Base-by-base conservation (phyloP, 2,329 filamentous ascomycete genomes). In the Cladosporium oxysporum region DNA sequence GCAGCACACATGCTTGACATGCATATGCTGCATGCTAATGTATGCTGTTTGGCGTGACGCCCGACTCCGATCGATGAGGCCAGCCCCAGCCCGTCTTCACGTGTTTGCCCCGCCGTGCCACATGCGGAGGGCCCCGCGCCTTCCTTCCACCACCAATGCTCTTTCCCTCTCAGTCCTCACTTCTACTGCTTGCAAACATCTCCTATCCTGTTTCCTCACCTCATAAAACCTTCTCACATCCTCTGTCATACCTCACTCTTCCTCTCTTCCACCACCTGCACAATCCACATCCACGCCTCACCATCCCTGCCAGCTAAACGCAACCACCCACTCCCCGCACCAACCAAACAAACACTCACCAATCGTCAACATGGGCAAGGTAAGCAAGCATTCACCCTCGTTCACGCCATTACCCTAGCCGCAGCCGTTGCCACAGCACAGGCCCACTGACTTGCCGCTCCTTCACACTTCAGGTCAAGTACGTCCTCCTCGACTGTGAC, bases 401-500 rank as follows among this genome's bases (percentile, higher is more conserved):
- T 49, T 33, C 57, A 58, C 58, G 55, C 64, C 58, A 52, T 18
- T 57, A 59, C 57, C 47, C 55, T 62, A 31, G 58, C 65, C 63
- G 57, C 58, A 62, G n/a, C 41, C 64, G 37, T 58, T 47, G 29
- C 52, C 26, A 47, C 41, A 55, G 52, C 26, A 31, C 33, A 49
- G 18, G 64, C 50, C 41, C 33, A 23, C 49, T 37, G 26, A 60
- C 67, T 14, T n/a, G 31, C 53, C 23, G 33, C 52, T 49, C 7
- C 47, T 49, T 63, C 41, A 53, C 61, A 29, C 23, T 66, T 57
- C 66, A 77, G 75, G 79, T 79, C 76, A 82, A 81, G 71, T 81
- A 83, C 76, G 81, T 83, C 74, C 81, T 83, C 69, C 81, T 84
- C 77, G 82, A 84, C 79, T 84, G 84, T 79, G 83, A 97, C 87